Evolutionary conservation across 2,329 filamentous ascomycete genomes (phyloP), one percentile per base, ranked within the genome.

Genomic region (Aureobasidium sp.): DNA sequence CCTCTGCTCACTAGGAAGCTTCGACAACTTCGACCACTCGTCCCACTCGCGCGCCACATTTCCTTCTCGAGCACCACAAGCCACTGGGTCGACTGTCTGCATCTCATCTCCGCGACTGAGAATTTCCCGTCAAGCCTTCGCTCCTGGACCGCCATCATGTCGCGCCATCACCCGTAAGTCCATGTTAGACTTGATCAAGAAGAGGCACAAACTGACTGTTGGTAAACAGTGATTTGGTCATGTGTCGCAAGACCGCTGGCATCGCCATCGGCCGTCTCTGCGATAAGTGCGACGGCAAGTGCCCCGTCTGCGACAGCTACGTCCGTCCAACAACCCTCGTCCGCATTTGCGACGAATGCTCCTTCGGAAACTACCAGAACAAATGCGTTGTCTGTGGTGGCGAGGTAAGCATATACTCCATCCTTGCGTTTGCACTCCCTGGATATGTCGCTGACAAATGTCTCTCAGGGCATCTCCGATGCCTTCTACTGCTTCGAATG

Each of bases 401-500:
- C 70, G 94, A 97, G 70, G 71, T 73, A 64, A 64, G 68, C 51
- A 36, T 5, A 26, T 5, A 17, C 13, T 1, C 23, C 1, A 9
- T 13, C 1, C 13, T 12, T 29, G 10, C 13, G 12, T 39, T n/a
- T 41, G 4, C 37, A 7, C 10, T 26, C 32, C 12, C 9, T 7
- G 23, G 2, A 2, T 8, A 17, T 12, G 15, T 34, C 13, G n/a
- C 36, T 52, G 47, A 51, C 36, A 44, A 7, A 9, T 15, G 10
- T n/a, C 3, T 41, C 10, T 59, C 46, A 75, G 79, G 94, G 94
- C 34, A 99, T 99, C 74, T 94, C 89, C 37, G 94, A 99, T 75
- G 94, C 94, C 55, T 97, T 97, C 77, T 99, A 99, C 80, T 99
- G 94, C 81, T 97, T 97, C 73, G 94, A 99, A 78, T 99, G 94